These are phyloP conservation scores for Plasmodium gonderi DNA, from an alignment of 169 alveolate genomes.

Conservation along the genomic window DNA sequence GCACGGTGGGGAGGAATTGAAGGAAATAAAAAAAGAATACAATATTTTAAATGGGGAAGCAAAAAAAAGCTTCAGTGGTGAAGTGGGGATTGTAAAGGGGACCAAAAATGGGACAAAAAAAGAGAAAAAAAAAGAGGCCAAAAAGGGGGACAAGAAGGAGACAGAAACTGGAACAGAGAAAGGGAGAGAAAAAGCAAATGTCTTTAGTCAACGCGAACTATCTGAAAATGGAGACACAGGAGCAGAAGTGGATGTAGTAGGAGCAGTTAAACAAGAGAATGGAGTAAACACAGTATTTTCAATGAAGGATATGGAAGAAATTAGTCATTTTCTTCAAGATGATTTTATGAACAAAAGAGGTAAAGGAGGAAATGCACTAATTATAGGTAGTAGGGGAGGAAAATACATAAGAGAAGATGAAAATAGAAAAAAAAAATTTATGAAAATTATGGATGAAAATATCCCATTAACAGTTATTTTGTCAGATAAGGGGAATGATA, in stretches of 20 bases:
- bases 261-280: neutral
- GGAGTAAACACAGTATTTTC: constrained; percentile 4
- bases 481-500: constrained; percentile 55
- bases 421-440: constrained; percentile 25
- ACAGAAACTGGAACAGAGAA: neutral
- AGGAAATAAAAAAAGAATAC: neutral
- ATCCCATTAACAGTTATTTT: constrained; percentile 34
- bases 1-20: neutral
- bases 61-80: neutral
- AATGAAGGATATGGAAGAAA: constrained; percentile 44
- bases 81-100: too few species aligned
- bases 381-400: neutral
- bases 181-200: neutral
- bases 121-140: too few species aligned
- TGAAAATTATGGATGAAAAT: constrained; percentile 58
- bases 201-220: neutral
- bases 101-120: too few species aligned
- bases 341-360: constrained; percentile 14
- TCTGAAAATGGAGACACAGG: neutral
- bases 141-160: neutral
- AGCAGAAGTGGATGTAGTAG: neutral
- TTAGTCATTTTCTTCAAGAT: constrained; percentile 23
- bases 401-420: constrained; percentile 44
- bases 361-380: neutral
- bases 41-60: neutral